phyloP scores from a whole-genome alignment of 2,329 filamentous ascomycete species.

The Alternaria longipes region DNA sequence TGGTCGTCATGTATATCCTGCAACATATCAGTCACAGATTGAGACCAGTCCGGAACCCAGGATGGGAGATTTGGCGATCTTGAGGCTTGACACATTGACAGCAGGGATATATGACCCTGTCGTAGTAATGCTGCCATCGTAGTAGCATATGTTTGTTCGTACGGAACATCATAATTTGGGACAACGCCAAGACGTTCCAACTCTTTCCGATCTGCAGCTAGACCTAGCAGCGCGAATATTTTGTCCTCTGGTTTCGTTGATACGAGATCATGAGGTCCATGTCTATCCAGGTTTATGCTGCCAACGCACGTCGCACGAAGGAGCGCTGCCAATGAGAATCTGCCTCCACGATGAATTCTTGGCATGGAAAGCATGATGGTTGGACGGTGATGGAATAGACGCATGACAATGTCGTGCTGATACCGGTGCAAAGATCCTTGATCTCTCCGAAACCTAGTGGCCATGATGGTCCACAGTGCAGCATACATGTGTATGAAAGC shows the following conservation, averaged over 20 bases:
- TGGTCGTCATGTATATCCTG: background rate
- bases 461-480: background rate
- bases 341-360: background rate
- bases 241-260: constrained; percentile 27
- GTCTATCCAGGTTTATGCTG: background rate
- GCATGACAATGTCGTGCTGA: background rate
- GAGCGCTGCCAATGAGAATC: background rate
- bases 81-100: background rate
- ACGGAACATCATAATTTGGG: constrained; percentile 11
- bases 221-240: constrained; percentile 25
- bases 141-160: constrained; percentile 1
- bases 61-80: background rate
- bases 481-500: background rate
- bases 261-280: constrained; percentile 15
- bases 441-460: background rate
- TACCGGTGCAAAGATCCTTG: background rate
- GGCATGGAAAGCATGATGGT: background rate
- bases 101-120: background rate
- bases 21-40: background rate
- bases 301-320: background rate
- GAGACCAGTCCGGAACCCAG: constrained; percentile 5
- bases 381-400: background rate
- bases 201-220: constrained; percentile 25
- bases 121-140: background rate
- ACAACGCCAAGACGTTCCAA: constrained; percentile 10